Evolutionary conservation across 177 flowering plant genomes (phyloP).

Genomic region (Vitis hybrid): DNA sequence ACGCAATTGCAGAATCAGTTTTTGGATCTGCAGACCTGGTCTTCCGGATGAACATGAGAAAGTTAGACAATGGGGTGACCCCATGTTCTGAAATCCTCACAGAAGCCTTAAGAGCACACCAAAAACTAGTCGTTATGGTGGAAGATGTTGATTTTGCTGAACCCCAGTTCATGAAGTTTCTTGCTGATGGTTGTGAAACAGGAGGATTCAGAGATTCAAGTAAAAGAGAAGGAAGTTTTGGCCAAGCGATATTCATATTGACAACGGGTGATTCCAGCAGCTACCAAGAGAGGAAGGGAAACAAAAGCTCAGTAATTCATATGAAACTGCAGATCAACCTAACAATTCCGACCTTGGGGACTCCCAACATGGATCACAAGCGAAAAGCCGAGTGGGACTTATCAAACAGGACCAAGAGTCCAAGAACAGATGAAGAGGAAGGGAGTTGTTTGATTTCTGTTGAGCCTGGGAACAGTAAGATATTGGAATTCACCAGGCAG

Average conservation of each 20-base stretch:
- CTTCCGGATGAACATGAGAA: conserved; percentile 48
- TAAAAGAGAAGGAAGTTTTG: conserved; percentile 11
- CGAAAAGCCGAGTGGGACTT: conserved; percentile 53
- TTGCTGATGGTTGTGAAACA: conserved; percentile 35
- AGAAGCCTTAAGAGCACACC: conserved; percentile 29
- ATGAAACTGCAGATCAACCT: conserved; percentile 48
- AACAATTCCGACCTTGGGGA: conserved; percentile 3
- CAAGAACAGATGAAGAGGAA: conserved; percentile 34
- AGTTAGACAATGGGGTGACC: conserved; percentile 11
- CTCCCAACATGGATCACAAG: conserved; percentile 28
- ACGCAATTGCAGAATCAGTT: conserved; percentile 47
- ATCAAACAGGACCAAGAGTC: conserved; percentile 34
- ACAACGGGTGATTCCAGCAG: conserved; percentile 24
- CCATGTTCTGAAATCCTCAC: conserved; percentile 27
- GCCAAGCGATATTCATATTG: conserved; percentile 39
- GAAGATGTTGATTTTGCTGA: conserved; percentile 63
- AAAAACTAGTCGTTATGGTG: conserved; percentile 48
- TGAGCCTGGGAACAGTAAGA: conserved; percentile 13
- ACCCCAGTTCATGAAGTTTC: conserved; percentile 38
- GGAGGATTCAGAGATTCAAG: conserved; percentile 30
- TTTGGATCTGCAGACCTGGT: conserved; percentile 54
- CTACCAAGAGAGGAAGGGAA: conserved; percentile 2
- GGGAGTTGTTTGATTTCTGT: conserved; percentile 1
- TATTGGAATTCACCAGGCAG: conserved; percentile 36
- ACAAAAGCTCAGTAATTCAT: conserved; percentile 27